These are phyloP conservation scores for Lipomyces starkeyi DNA, from an alignment of 805 yeast species.

Conservation along the genomic window DNA sequence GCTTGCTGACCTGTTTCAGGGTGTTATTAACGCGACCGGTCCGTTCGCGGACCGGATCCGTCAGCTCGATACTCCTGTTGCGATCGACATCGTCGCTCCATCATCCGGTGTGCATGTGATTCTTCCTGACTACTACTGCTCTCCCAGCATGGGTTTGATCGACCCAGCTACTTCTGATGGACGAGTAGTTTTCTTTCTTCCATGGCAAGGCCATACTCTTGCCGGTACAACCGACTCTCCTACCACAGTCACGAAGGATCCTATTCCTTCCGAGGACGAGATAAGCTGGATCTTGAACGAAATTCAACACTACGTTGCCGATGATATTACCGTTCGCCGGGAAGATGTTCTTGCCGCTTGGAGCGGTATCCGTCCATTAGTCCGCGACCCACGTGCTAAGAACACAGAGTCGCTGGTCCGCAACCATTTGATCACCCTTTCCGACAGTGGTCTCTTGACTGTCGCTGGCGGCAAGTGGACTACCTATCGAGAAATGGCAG, in stretches of 20 bases:
- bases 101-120: conserved; percentile 93
- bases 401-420: conserved; percentile 90
- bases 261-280: conserved; percentile 86
- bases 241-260: conserved; percentile 52
- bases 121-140: conserved; percentile 90
- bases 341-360: conserved; percentile 93
- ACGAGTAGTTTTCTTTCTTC: conserved; percentile 94
- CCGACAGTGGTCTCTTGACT: conserved; percentile 79
- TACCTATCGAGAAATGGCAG: conserved; percentile 96
- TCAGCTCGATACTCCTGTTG: conserved; percentile 73
- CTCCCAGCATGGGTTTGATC: conserved; percentile 81
- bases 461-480: conserved; percentile 99
- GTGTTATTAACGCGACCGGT: conserved; percentile 91
- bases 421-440: conserved; percentile 77
- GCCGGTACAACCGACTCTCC: conserved; percentile 98
- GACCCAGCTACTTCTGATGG: conserved; percentile 95
- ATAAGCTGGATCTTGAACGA: conserved; percentile 86
- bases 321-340: conserved; percentile 82
- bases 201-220: conserved; percentile 96
- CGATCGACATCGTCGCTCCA: conserved; percentile 85
- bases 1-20: conserved; percentile 54
- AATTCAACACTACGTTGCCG: conserved; percentile 78
- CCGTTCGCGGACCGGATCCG: conserved; percentile 85
- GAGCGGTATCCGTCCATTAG: conserved; percentile 97
- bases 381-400: conserved; percentile 66